Evolutionary conservation across 78 protist genomes (phyloP), one percentile per base, ranked within the genome.

Genomic region (Salpingoeca rosetta): DNA sequence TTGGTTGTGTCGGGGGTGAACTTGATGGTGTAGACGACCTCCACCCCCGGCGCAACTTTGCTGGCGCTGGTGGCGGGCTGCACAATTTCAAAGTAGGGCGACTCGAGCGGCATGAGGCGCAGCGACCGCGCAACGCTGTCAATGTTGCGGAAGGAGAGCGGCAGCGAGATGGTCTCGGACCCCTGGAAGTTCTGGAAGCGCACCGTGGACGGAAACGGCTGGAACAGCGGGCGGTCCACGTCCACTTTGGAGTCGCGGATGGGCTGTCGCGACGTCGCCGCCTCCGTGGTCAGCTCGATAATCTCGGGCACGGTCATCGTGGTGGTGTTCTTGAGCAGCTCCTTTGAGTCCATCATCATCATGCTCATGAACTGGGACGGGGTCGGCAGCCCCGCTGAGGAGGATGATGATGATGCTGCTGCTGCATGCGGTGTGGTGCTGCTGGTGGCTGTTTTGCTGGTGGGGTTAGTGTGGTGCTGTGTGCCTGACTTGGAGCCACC

Each of bases 41-140:
- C 89, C 89, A 93, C 84, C 42, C 92, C 93, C 1, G 95, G 91
- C 28, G 94, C 92, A 0, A 86, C 85, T 72, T 86, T 91, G 36
- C 17, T 26, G 26, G 3, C 36, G 40, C 78, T 40, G 25, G 41
- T 80, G 31, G 2, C 57, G 31, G 78, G 73, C 35, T 37, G 72
- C 26, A 81, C 25, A 26, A 39, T 76, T 3, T 85, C 35, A 79
- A 92, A 92, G 88, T 27, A 85, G 7, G 79, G 41, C 12, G 83
- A 51, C 40, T 87, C 86, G 1, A 86, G 86, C 17, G 38, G 65
- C 35, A 84, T 24, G 77, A 92, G 39, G 65, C 88, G 81, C 43
- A 92, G 45, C 24, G 88, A 75, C 22, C 92, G 80, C 0, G 84
- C 85, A 2, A 90, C 88, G 42, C 56, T 38, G 83, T 88, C 91